A percentile compares a stretch with the other conserved stretches of the same genome.
Conservation (phyloP, 2,329 filamentous ascomycete species). For the Exophiala viscosa region DNA sequence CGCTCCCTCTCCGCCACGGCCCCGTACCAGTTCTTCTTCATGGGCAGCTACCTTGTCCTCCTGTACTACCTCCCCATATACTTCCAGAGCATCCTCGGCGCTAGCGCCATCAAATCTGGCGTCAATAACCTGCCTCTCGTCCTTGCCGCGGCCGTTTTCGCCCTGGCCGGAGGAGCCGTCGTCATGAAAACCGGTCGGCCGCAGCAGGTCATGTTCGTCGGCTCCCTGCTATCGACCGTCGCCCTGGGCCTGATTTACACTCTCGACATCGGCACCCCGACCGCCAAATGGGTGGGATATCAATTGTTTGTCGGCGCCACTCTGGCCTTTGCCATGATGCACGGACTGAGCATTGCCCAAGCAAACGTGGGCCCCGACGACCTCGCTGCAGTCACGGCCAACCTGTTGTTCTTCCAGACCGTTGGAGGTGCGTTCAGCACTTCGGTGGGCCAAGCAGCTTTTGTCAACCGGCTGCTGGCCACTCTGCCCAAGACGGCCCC, state of each 20-base stretch:
- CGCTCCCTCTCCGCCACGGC: slow-evolving; percentile 31
- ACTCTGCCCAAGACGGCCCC: slow-evolving; percentile 36
- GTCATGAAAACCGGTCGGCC: slow-evolving; percentile 12
- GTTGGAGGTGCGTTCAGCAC: slow-evolving; percentile 43
- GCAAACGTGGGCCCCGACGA: slow-evolving; percentile 26
- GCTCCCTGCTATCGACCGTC: slow-evolving; percentile 6
- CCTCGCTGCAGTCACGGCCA: slow-evolving; percentile 27
- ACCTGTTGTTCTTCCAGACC: slow-evolving; percentile 37
- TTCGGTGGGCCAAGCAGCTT: slow-evolving; percentile 40
- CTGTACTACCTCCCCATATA: slow-evolving; percentile 38
- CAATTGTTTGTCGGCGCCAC: slow-evolving; percentile 32
- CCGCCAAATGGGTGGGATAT: slow-evolving; percentile 32
- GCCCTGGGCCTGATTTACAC: slow-evolving; percentile 25
- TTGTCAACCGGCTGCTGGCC: slow-evolving; percentile 40
- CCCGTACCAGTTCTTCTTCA: slow-evolving; percentile 3
- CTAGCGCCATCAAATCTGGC: slow-evolving; percentile 10
- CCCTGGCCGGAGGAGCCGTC: slow-evolving; percentile 1
- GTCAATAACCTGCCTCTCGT: slow-evolving; percentile 36
- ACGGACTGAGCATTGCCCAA: slow-evolving; percentile 25
- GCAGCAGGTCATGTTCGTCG: slow-evolving; percentile 3
- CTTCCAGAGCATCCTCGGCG: slow-evolving; percentile 33
- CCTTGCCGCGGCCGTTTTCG: slow-evolving; percentile 17
- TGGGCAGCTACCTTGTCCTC: slow-evolving; percentile 29
- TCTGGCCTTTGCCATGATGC: slow-evolving; percentile 27
- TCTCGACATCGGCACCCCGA: slow-evolving; percentile 18